Evolutionary conservation across 2,329 filamentous ascomycete species (phyloP).

Genomic region (Xylaria multiplex): DNA sequence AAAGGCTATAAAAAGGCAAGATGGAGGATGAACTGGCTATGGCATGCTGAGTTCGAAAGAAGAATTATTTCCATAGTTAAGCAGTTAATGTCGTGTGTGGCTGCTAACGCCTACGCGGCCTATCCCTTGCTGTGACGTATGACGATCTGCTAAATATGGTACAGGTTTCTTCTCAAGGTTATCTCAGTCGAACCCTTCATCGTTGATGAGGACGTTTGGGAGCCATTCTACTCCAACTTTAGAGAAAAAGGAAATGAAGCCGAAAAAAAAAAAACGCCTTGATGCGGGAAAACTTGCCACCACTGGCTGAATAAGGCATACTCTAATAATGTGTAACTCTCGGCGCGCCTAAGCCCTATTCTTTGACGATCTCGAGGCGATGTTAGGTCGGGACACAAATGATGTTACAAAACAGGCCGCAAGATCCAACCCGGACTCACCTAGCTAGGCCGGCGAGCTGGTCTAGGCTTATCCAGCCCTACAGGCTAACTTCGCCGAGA

Average conservation of each 20-base stretch:
- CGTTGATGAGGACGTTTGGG: not conserved
- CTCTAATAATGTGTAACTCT: constrained; percentile 9
- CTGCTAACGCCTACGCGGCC: not conserved
- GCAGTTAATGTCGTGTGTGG: not conserved
- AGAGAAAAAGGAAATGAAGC: not conserved
- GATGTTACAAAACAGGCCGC: constrained; percentile 14
- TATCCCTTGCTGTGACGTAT: not conserved
- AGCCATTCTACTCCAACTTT: not conserved
- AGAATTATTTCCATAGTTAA: not conserved
- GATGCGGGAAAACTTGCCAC: constrained; percentile 9
- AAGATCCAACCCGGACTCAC: constrained; percentile 2
- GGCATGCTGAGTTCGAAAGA: constrained; percentile 1
- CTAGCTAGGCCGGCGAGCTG: not conserved
- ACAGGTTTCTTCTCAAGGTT: not conserved
- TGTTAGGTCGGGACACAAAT: not conserved
- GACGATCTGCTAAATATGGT: not conserved
- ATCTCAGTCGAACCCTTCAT: not conserved
- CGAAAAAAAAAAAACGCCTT: constrained; percentile 14
- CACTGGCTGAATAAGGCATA: constrained; percentile 28
- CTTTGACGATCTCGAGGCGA: constrained; percentile 22
- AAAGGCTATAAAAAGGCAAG: not conserved
- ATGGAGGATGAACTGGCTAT: not conserved
- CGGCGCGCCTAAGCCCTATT: constrained; percentile 6
- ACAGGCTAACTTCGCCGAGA: constrained; percentile 14
- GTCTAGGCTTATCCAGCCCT: constrained; percentile 25